phyloP scores from a whole-genome alignment of 2,329 filamentous ascomycete species.

The Pestalotiopsis sp. region DNA sequence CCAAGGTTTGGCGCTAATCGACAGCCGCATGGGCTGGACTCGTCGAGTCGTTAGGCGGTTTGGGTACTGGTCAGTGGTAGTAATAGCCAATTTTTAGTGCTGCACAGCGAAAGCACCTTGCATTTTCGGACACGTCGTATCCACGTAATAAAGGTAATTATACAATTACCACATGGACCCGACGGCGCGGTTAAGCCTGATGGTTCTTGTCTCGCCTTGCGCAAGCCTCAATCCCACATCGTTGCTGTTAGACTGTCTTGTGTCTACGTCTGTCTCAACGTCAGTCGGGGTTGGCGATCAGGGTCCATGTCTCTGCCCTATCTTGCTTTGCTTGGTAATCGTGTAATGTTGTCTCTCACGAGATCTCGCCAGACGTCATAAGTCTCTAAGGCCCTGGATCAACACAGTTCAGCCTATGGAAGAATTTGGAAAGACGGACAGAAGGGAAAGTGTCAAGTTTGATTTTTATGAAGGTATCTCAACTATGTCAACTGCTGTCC shows the following conservation, averaged over 20 bases:
- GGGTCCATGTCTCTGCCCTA: not conserved
- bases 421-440: not conserved
- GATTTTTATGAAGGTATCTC: constrained; percentile 1
- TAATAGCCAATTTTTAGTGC: too few species aligned
- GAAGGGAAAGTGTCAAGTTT: not conserved
- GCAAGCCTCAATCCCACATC: not conserved
- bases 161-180: too few species aligned
- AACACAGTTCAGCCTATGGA: not conserved
- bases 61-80: too few species aligned
- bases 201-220: not conserved
- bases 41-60: too few species aligned
- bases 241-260: not conserved
- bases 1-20: not conserved
- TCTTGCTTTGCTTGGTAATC: not conserved
- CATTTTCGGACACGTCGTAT: too few species aligned
- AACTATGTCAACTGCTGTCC: not conserved
- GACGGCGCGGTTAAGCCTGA: not conserved
- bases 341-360: not conserved
- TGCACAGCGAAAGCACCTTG: too few species aligned
- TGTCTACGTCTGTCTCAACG: not conserved
- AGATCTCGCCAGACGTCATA: not conserved
- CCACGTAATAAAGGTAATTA: too few species aligned
- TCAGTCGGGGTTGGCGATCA: not conserved
- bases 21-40: not conserved
- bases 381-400: not conserved